Evolutionary conservation across 2,329 filamentous ascomycete species (phyloP), one percentile per base, ranked within the genome.

Genomic region (Thielaviopsis musarum): DNA sequence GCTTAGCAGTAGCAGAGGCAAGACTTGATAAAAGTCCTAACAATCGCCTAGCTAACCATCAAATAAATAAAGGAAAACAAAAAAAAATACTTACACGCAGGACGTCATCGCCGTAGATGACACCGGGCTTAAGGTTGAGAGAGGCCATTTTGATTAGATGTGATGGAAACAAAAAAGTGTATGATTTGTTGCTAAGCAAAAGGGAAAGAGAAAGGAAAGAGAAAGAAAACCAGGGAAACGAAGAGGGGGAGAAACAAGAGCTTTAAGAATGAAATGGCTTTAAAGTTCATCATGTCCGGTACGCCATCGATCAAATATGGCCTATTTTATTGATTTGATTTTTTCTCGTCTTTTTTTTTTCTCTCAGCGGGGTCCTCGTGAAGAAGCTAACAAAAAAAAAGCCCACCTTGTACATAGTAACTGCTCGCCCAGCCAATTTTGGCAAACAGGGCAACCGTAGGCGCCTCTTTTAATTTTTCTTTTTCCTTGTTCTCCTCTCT

Each of bases 81-180:
- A 30, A 38, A 12, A 28, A 52, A 56, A 56, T 49, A 63, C 59
- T 59, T 51, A 63, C 62, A 60, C 59, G 73, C 61, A 76, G 70
- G 63, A 78, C 75, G 67, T 78, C 76, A 65, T 78, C 75, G 65
- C 76, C 76, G 64, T 77, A 75, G 69, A 78, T 77, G 70, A 78
- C 76, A 65, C 76, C 76, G 63, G 75, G 67, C 73, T 78, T 77
- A 66, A 76, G 73, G 69, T 72, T 76, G 64, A 78, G 70, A 64
- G 75, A 73, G 65, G 57, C 57, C 60, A 62, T 62, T 59, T 56
- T 66, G 64, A 61, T 67, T 64, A 69, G 61, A 63, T 19, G 53
- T 53, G 26, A 21, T 56, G 26, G 56, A 57, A 57, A 52, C 28
- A 62, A 51, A 59, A 54, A 59, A 56, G 57, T 24, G 24, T 22